Evolutionary conservation across 345 rosid species (phyloP), one percentile per base, ranked within the genome.

Genomic region (Cardamine resedifolia): DNA sequence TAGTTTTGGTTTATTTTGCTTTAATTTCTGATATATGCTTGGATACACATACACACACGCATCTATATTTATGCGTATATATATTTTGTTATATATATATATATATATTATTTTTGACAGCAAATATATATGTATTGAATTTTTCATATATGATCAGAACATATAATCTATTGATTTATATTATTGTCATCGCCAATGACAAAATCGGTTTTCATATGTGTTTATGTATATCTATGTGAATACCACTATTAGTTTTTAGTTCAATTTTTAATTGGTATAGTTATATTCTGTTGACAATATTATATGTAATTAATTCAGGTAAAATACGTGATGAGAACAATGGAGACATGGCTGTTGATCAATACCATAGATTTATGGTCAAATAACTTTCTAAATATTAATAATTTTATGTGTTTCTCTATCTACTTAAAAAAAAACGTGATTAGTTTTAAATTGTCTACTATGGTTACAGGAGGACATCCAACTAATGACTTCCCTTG

Each of bases 401-500:
- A 53, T 19, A 19, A 4, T 10, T 59, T 30, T 44, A 0, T 12
- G 0, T 28, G 16, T 23, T 7, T 23, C 14, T 10, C 10, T 41
- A 5, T 5, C 30, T 26, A 38, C 21, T 0, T 58, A 36, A 44
- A 23, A 53, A 30, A n/a, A n/a, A n/a, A n/a, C 12, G 2, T 52
- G 33, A 38, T 41, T 71, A 9, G 7, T 51, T 43, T 64, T 62
- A 27, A 28, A 14, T 26, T 30, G 4, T 45, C 3, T 60, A 38
- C 2, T 20, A 18, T 75, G 48, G n/a, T 23, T 78, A 43, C 82
- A 88, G 96, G 91, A 85, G 64, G 97, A 89, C 58, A 51, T 87
- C 47, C 80, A 80, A 38, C 76, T 91, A 36, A 87, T 87, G 97
- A 80, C 77, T 30, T 47, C 67, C 4, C 78, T 89, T 43, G 91